A percentile compares a stretch with the other conserved stretches of the same genome.
Evolutionary conservation across 345 rosid species (phyloP).

Genomic region (Acer saccharum): DNA sequence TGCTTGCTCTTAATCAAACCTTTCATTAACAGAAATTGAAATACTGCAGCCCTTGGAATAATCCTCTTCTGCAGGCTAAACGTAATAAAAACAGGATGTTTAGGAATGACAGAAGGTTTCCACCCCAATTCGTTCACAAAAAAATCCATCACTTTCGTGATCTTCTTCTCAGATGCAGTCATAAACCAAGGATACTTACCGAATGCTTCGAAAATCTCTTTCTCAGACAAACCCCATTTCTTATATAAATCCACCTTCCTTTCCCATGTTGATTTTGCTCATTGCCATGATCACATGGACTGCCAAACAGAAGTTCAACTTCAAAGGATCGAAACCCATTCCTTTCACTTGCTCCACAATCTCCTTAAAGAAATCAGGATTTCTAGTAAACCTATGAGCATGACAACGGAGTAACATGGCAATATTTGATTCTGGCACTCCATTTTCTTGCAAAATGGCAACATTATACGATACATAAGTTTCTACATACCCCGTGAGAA

Average conservation of each 20-base stretch:
- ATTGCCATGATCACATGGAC: too few species aligned
- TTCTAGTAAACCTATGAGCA: too few species aligned
- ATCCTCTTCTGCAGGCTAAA: conserved; percentile 13
- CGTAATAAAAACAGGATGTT: background rate
- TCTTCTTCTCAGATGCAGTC: background rate
- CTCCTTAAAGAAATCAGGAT: too few species aligned
- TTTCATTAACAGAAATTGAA: conserved; percentile 19
- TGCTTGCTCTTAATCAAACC: conserved; percentile 21
- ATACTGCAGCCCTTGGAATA: conserved; percentile 10
- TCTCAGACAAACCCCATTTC: conserved; percentile 36
- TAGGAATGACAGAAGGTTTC: background rate
- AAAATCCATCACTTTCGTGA: conserved; percentile 10
- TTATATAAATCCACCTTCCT: background rate
- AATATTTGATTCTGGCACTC: too few species aligned
- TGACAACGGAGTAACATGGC: too few species aligned
- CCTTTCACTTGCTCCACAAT: too few species aligned
- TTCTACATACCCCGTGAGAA: too few species aligned
- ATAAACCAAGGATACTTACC: background rate
- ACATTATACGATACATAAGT: too few species aligned
- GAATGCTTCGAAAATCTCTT: conserved; percentile 27
- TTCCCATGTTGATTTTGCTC: too few species aligned
- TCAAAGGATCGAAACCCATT: too few species aligned
- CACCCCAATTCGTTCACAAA: conserved; percentile 26
- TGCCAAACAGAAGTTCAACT: too few species aligned
- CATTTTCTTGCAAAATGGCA: too few species aligned